Evolutionary conservation across 116 monocot genomes (phyloP).

Genomic region (Dioscorea cayenensis): DNA sequence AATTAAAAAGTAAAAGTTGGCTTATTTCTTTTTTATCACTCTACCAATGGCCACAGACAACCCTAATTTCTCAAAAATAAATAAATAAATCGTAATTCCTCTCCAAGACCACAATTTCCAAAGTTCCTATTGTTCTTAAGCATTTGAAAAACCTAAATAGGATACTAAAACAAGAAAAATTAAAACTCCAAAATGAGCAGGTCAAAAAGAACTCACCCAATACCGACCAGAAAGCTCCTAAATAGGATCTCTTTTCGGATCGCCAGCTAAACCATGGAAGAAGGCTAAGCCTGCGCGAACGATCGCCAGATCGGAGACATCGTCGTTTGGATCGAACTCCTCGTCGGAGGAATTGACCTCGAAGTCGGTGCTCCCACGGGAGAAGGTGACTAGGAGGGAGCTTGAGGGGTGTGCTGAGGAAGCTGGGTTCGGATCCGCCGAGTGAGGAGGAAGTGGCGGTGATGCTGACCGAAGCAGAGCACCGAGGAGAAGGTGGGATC

Average conservation of each 20-base stretch:
- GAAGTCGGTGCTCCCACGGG: constrained; percentile 9
- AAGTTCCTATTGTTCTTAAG: not conserved
- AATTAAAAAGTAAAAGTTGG: not conserved
- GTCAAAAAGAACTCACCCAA: constrained; percentile 53
- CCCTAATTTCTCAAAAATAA: not conserved
- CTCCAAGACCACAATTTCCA: not conserved
- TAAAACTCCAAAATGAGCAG: not conserved
- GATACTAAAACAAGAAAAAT: not conserved
- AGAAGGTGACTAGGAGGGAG: constrained; percentile 24
- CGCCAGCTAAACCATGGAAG: not conserved
- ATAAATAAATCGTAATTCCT: not conserved
- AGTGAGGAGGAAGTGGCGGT: constrained; percentile 32
- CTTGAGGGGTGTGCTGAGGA: constrained; percentile 46
- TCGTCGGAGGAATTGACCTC: constrained; percentile 6
- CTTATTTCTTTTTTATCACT: no score
- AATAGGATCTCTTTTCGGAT: not conserved
- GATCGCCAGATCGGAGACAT: not conserved
- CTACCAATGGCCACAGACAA: no score
- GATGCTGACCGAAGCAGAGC: constrained; percentile 40
- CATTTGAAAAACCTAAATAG: not conserved
- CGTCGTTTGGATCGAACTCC: constrained; percentile 15
- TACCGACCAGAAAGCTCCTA: constrained; percentile 73
- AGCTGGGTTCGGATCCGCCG: constrained; percentile 30
- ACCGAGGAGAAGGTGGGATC: constrained; percentile 28
- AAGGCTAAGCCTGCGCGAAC: constrained; percentile 5